Evolutionary conservation across 2,329 filamentous ascomycete species (phyloP), one percentile per base, ranked within the genome.

Genomic region (Fusarium praegraminearum): DNA sequence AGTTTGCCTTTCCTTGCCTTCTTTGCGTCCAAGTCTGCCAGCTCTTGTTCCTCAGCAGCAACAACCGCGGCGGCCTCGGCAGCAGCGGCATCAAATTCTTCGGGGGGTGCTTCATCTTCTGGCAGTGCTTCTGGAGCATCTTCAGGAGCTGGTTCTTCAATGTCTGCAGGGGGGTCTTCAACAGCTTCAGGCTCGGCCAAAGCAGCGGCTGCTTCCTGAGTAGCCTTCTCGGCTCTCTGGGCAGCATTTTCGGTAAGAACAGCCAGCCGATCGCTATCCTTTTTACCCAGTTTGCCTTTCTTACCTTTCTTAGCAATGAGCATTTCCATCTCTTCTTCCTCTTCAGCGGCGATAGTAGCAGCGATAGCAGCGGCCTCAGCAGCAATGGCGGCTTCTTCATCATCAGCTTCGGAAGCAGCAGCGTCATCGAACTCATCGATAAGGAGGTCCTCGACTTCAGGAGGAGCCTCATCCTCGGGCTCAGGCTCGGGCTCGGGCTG

Each of bases 1-100:
- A 84, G 69, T 62, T 79, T 85, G 61, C 78, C 77, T 75, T 84
- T 87, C 71, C 83, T 85, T 10, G 79, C 80, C 69, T 85, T 86
- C 73, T 86, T 87, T 32, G 80, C 78, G 43, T 82, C 82, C 5
- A 85, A 75, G 3, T 76, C 73, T 26, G 76, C 80, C 5, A 84
- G 71, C 57, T 84, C 80, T 24, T 76, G 74, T 64, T 82, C 79
- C 51, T 82, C 78, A n/a, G 67, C 62, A 4, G 66, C 66, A 43
- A 71, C 47, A 7, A 46, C 33, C 11, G 57, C 70, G 3, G 67
- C 62, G 20, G 69, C 64, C 32, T 72, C 70, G 10, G 57, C 59
- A 4, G 63, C 67, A 4, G 55, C 72, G n/a, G 71, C 72, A 44
- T 78, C 77, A 22, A 74, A 74, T n/a, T 38, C 55, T 47, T 53